Conservation (phyloP, 768 basidiomycete genomes). For the Boletus edulis region DNA sequence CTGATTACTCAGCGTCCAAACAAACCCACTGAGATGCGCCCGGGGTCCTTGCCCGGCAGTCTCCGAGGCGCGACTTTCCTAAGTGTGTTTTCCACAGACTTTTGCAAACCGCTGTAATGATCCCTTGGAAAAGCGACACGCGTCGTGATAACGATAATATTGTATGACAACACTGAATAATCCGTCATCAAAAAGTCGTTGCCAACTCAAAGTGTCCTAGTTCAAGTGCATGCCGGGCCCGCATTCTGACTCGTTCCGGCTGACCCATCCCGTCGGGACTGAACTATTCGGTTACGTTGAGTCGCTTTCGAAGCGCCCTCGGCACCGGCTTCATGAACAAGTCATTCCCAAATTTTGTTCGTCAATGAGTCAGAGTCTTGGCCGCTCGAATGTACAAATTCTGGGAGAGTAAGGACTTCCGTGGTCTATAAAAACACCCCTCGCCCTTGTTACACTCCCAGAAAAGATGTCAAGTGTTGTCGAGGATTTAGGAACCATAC, state of each 20-base stretch:
- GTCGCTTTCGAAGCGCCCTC: not conserved
- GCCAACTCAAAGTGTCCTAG: too few species aligned
- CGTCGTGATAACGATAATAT: too few species aligned
- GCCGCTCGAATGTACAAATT: constrained; percentile 1
- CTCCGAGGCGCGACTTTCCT: too few species aligned
- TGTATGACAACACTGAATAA: too few species aligned
- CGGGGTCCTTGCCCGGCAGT: too few species aligned
- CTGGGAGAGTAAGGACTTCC: not conserved
- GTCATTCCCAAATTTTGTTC: not conserved
- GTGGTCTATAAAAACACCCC: not conserved
- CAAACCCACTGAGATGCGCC: too few species aligned
- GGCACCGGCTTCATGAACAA: not conserved
- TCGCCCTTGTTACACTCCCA: not conserved
- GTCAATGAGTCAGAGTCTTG: constrained; percentile 11
- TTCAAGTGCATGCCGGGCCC: too few species aligned
- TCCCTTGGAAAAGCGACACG: too few species aligned
- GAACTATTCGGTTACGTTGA: not conserved
- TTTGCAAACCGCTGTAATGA: too few species aligned
- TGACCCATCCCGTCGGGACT: not conserved
- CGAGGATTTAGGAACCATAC: constrained; percentile 28
- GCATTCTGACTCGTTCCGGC: not conserved
- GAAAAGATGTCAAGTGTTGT: constrained; percentile 14
- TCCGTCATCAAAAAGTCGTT: too few species aligned
- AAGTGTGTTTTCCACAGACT: too few species aligned
- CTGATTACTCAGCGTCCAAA: too few species aligned